These are phyloP conservation scores for Tetradesmus lagerheimii DNA, from an alignment of 139 green algal species.

Conservation along the genomic window DNA sequence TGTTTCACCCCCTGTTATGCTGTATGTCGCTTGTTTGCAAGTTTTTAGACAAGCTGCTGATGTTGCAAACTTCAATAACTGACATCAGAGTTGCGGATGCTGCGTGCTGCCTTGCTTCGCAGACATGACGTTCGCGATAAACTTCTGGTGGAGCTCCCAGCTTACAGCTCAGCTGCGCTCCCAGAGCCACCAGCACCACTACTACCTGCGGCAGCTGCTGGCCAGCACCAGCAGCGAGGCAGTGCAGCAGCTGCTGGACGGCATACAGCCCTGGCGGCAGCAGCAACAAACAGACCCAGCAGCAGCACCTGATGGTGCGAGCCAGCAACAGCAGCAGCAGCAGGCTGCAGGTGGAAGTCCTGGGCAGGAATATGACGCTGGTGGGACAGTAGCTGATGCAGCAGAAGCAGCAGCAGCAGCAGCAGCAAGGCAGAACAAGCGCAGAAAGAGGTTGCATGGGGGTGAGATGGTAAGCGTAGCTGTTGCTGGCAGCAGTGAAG, in stretches of 20 bases:
- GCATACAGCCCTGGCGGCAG: slow-evolving; percentile 17
- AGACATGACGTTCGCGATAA: slow-evolving; percentile 76
- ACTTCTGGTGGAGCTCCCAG: slow-evolving; percentile 83
- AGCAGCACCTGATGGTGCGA: neutral
- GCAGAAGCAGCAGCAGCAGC: slow-evolving; percentile 1
- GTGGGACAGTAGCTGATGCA: neutral
- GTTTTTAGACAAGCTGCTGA: no score
- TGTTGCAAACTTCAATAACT: neutral
- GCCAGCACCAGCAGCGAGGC: slow-evolving; percentile 24
- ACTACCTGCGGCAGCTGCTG: slow-evolving; percentile 55
- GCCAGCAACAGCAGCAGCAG: slow-evolving; percentile 16
- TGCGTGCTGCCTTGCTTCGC: neutral
- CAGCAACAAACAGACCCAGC: neutral
- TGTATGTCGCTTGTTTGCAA: no score
- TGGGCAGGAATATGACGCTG: no score
- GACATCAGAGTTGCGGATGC: neutral
- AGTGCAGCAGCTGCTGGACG: neutral
- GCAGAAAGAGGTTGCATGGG: neutral
- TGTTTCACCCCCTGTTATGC: no score
- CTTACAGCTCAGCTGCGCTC: neutral
- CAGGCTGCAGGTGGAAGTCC: neutral
- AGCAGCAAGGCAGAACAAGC: neutral
- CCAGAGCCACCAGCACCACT: slow-evolving; percentile 45
- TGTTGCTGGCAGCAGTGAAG: neutral
- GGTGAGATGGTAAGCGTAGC: neutral